Evolutionary conservation across 192 early-diverging fungal genomes (phyloP).

Genomic region (Oehlia diaphana): DNA sequence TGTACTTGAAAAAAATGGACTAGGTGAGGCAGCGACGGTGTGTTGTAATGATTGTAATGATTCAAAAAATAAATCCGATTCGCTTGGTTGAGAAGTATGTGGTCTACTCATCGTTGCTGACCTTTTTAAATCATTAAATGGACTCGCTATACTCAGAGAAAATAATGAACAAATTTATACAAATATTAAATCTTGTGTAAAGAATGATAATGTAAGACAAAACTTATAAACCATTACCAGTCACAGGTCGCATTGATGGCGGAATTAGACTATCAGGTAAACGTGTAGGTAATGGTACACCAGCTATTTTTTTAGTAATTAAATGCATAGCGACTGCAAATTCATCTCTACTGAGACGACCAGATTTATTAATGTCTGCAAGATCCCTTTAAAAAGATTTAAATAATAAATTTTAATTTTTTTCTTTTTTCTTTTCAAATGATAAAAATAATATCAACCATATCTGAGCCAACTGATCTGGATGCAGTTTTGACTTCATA

Average conservation of each 20-base stretch:
- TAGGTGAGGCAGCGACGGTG: neutral
- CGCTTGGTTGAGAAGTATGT: neutral
- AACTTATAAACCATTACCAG: slow-evolving; percentile 9
- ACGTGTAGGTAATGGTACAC: slow-evolving; percentile 51
- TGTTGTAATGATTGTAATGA: neutral
- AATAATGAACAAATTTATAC: neutral
- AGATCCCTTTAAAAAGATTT: slow-evolving; percentile 55
- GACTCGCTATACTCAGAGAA: neutral
- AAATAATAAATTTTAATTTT: slow-evolving; percentile 45
- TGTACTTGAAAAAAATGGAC: neutral
- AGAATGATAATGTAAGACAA: neutral
- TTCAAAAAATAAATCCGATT: neutral
- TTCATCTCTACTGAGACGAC: slow-evolving; percentile 65
- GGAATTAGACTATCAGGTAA: slow-evolving; percentile 61
- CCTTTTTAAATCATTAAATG: slow-evolving; percentile 8
- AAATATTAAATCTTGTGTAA: neutral
- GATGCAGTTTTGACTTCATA: slow-evolving; percentile 73
- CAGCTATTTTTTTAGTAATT: slow-evolving; percentile 61
- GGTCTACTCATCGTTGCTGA: neutral
- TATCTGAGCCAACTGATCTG: slow-evolving; percentile 67
- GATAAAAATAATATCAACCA: slow-evolving; percentile 47
- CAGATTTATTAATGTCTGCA: slow-evolving; percentile 61
- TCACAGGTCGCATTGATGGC: slow-evolving; percentile 46
- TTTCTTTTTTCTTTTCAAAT: no score
- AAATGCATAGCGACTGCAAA: slow-evolving; percentile 84